Conservation (phyloP, 78 protist genomes). For the Guillardia theta region DNA sequence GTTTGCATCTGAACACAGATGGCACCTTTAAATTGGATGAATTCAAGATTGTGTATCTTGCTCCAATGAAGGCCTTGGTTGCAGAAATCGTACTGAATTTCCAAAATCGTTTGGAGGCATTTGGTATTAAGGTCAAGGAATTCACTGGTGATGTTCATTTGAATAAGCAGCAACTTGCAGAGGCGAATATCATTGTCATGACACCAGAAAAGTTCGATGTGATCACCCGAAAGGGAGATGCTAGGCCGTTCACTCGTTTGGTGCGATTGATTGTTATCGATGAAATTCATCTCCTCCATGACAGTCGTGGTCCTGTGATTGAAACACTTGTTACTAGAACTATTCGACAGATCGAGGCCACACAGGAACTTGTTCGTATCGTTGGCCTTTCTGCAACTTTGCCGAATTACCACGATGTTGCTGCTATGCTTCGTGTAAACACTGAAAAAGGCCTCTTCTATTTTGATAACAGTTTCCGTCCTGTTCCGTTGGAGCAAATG, state of each 20-base stretch:
- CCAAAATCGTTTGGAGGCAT: constrained; percentile 68
- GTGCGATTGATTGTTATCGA: constrained; percentile 82
- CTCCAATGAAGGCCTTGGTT: constrained; percentile 99
- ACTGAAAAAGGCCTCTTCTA: constrained; percentile 80
- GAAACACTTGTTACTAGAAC: constrained; percentile 94
- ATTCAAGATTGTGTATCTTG: constrained; percentile 92
- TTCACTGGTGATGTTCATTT: constrained; percentile 96
- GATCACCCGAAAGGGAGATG: constrained; percentile 96
- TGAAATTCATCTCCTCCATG: constrained; percentile 98
- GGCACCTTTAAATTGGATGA: constrained; percentile 65
- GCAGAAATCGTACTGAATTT: constrained; percentile 81
- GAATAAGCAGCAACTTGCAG: constrained; percentile 81
- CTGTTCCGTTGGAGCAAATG: constrained; percentile 93
- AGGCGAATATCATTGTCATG: constrained; percentile 93
- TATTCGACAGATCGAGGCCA: constrained; percentile 66
- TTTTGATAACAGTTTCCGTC: constrained; percentile 92
- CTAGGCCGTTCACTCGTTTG: constrained; percentile 80
- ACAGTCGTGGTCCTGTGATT: constrained; percentile 97
- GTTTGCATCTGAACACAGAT: constrained; percentile 38
- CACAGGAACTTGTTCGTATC: constrained; percentile 81
- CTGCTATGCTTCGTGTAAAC: constrained; percentile 89
- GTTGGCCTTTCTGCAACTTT: constrained; percentile 99
- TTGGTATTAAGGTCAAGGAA: constrained; percentile 82
- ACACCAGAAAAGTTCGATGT: constrained; percentile 99
- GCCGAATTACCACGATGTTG: constrained; percentile 99